phyloP scores from a whole-genome alignment of 768 basidiomycete genomes.

The Termitomyces sp. region DNA sequence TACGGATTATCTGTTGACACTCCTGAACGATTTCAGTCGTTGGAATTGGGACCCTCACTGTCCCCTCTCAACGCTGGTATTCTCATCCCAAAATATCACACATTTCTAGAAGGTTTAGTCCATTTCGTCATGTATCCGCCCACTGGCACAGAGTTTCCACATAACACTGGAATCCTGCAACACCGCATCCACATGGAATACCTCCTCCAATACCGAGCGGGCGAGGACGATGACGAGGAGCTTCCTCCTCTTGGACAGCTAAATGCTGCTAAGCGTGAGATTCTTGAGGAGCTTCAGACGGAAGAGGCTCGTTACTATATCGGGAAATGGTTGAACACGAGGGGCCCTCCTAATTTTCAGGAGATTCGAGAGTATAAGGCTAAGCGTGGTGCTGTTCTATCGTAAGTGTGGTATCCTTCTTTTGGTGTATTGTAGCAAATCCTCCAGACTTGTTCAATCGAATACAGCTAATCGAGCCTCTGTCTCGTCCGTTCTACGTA shows the following conservation, averaged over 20 bases:
- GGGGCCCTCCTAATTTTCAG: too few relatives aligned
- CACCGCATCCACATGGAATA: not conserved
- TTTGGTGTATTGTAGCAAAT: too few relatives aligned
- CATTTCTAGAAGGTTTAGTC: not conserved
- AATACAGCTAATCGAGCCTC: too few relatives aligned
- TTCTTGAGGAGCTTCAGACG: not conserved
- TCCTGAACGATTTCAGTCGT: too few relatives aligned
- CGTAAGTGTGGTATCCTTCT: too few relatives aligned
- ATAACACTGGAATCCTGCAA: not conserved
- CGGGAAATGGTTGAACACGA: too few relatives aligned
- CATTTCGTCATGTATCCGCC: not conserved
- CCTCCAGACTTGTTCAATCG: too few relatives aligned
- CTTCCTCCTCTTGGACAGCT: not conserved
- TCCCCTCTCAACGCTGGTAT: not conserved
- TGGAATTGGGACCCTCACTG: too few relatives aligned
- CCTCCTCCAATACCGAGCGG: not conserved
- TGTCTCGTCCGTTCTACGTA: too few relatives aligned
- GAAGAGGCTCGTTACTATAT: not conserved
- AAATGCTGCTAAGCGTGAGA: not conserved
- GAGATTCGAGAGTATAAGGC: too few relatives aligned
- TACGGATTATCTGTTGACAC: not conserved
- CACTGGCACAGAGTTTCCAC: not conserved
- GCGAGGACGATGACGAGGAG: not conserved
- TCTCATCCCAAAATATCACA: conserved; percentile 1
- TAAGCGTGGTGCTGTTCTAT: too few relatives aligned